phyloP scores from a whole-genome alignment of 805 yeast species.

The Barnettozyma pratensis region DNA sequence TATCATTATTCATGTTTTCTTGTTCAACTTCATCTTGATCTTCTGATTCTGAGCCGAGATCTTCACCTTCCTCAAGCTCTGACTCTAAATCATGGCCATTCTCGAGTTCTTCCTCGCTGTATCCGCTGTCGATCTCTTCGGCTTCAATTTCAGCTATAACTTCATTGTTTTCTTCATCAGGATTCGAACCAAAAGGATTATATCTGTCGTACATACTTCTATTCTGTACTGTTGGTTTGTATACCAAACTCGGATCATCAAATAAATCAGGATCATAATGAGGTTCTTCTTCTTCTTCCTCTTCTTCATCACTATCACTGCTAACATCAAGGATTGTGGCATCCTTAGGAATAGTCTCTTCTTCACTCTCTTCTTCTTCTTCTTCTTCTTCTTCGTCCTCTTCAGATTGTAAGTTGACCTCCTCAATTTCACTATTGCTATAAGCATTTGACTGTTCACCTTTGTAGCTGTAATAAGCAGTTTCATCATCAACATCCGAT shows the following conservation, averaged over 20 bases:
- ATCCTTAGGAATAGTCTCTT: constrained; percentile 2
- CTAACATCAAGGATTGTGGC: constrained; percentile 7
- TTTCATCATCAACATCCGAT: background rate
- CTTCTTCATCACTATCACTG: constrained; percentile 8
- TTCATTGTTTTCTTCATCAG: background rate
- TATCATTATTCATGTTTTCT: background rate
- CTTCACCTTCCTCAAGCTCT: no score
- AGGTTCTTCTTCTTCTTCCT: constrained; percentile 1
- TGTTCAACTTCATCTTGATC: background rate
- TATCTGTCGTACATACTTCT: constrained; percentile 7
- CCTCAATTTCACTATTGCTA: background rate
- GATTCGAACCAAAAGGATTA: background rate
- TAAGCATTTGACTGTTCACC: background rate
- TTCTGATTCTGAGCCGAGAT: background rate
- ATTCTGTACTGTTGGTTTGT: constrained; percentile 11
- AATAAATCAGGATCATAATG: constrained; percentile 12
- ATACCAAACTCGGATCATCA: constrained; percentile 5
- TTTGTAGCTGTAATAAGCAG: no score
- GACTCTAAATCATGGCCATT: background rate
- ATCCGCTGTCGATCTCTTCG: background rate
- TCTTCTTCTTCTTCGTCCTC: background rate
- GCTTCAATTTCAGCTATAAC: background rate
- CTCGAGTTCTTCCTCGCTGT: background rate
- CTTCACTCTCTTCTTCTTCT: constrained; percentile 16
- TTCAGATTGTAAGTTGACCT: background rate